Conservation (phyloP, 192 early-diverging fungal genomes). For the Diversispora epigaea region DNA sequence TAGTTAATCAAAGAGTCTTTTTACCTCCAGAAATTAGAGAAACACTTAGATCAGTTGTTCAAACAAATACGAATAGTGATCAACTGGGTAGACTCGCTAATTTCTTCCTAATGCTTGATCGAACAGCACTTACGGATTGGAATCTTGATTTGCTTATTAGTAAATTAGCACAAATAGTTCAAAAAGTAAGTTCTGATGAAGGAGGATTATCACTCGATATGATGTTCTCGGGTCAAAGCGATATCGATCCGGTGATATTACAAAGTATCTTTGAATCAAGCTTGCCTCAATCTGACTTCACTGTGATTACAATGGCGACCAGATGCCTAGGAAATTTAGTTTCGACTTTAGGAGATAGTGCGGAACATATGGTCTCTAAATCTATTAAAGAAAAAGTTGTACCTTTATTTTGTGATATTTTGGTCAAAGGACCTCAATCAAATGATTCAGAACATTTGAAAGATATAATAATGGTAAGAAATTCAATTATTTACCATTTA, state of each 20-base stretch:
- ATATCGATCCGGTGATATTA: not conserved
- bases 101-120: constrained; percentile 1
- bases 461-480: constrained; percentile 5
- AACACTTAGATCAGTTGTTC: not conserved
- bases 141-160: constrained; percentile 1
- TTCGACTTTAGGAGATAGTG: not conserved
- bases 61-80: not conserved
- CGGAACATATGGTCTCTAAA: not conserved
- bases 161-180: not conserved
- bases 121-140: not conserved
- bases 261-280: not conserved
- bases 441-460: constrained; percentile 20
- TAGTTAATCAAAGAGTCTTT: not conserved
- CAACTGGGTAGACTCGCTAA: constrained; percentile 1
- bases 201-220: not conserved
- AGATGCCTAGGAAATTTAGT: constrained; percentile 10
- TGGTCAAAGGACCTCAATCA: not conserved
- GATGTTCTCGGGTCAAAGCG: not conserved
- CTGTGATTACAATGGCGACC: constrained; percentile 11
- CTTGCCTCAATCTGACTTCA: not conserved
- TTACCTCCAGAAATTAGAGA: not conserved
- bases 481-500: not conserved
- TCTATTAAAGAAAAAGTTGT: not conserved
- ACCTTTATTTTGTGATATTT: constrained; percentile 4
- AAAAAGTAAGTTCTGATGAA: not conserved